A percentile compares a stretch with the other conserved stretches of the same genome.
These are phyloP conservation scores for Neurospora discreta DNA, from an alignment of 495 filamentous ascomycete species.

Conservation along the genomic window DNA sequence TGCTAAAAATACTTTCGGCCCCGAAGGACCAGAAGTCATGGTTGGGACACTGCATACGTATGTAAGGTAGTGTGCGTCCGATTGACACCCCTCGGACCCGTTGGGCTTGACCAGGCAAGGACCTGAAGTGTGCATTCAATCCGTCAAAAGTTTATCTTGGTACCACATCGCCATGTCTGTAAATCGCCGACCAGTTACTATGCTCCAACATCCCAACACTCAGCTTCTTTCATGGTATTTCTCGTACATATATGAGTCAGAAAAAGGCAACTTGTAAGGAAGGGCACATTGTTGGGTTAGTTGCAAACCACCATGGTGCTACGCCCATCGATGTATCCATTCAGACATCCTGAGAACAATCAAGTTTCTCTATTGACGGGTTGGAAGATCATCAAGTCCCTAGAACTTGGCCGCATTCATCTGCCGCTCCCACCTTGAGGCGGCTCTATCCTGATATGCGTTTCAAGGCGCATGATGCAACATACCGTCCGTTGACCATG, in stretches of 20 bases:
- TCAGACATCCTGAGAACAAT: background rate
- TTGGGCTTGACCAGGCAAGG: background rate
- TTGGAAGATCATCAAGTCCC: background rate
- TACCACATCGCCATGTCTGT: background rate
- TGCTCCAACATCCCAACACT: background rate
- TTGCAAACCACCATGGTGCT: background rate
- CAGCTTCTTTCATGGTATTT: background rate
- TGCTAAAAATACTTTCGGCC: background rate
- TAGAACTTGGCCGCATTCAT: background rate
- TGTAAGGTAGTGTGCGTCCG: background rate
- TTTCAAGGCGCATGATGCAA: background rate
- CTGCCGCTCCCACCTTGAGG: background rate
- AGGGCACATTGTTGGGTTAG: background rate
- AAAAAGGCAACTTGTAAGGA: background rate
- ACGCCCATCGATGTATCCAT: background rate
- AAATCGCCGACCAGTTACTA: background rate
- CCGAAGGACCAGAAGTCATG: background rate
- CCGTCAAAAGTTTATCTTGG: background rate
- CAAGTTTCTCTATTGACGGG: background rate
- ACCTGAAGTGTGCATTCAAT: background rate
- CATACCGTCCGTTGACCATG: background rate
- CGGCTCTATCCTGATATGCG: background rate
- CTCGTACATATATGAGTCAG: background rate
- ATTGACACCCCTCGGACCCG: background rate
- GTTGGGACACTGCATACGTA: background rate